Base-by-base conservation (phyloP, 768 basidiomycete species). In the Boletus rubroflammeus region DNA sequence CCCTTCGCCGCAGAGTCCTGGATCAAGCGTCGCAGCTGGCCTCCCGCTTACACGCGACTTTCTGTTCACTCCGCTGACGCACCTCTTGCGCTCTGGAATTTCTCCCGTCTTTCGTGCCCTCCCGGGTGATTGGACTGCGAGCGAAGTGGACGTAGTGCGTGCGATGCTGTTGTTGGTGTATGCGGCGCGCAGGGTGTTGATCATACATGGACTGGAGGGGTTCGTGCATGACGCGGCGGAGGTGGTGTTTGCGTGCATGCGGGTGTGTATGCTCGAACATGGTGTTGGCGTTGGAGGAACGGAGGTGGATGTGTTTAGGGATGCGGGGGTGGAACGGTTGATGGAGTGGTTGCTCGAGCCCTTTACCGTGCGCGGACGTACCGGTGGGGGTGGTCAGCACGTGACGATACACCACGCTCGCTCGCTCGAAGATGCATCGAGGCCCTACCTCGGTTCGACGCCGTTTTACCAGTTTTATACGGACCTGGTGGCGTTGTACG, bases 391-490 rank as follows among this genome's bases (percentile, higher is more conserved):
- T 3, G 13, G 19, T 1, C 34, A 2, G 3, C 38, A 26, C 32
- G 9, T 0, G 15, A 56, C 23, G 28, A 57, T 61, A 11, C 47
- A 52, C 36, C 61, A 67, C 19, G 32, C 47, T 9, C 51, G 61
- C 39, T 34, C 61, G 35, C 68, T 91, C 50, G 88, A 90, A 58
- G 61, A 71, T 6, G 82, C 80, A 3, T 78, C 88, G 3, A 54
- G 65, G 13, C 73, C 74, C 25, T 85, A 85, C 67, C 80, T 92
- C n/a, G 84, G 86, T 0, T 3, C 55, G 35, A 57, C 85, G 0
- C 92, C 94, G 0, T 98, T 98, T 76, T 97, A 84, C 75, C 93
- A 96, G 68, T 92, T 88, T 64, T 98, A 93, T 73, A 88, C 88
- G 14, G 94, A 97, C 70, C 87, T 97, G 65, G 77, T 96, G 52